Conservation (phyloP, 2,329 filamentous ascomycete species). For the Aulographum hederae region DNA sequence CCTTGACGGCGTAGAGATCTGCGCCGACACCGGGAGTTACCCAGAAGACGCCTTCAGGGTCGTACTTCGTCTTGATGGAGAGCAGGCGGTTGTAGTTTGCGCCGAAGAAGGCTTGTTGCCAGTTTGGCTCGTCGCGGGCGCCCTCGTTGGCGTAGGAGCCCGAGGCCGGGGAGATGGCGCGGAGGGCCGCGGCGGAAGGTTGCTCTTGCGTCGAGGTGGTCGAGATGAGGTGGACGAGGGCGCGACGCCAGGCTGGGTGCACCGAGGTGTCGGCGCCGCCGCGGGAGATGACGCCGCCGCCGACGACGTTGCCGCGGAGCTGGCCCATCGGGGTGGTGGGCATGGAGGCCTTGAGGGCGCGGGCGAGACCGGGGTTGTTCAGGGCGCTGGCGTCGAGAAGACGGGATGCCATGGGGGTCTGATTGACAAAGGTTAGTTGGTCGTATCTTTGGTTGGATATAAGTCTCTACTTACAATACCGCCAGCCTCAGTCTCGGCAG, state of each 20-base stretch:
- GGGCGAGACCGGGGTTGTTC: conserved; percentile 1
- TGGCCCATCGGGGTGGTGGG: neutral
- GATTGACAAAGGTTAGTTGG: no score
- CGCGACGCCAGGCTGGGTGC: conserved; percentile 2
- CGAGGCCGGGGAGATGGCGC: neutral
- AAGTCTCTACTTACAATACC: neutral
- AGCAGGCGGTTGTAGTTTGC: conserved; percentile 4
- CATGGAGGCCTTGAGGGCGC: conserved; percentile 1
- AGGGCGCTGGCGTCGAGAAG: conserved; percentile 1
- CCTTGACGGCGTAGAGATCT: conserved; percentile 1
- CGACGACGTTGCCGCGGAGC: conserved; percentile 3
- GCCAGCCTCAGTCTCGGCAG: neutral
- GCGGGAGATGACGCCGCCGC: conserved; percentile 1
- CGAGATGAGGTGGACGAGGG: conserved; percentile 3
- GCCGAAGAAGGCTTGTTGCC: conserved; percentile 4
- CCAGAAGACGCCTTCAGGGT: conserved; percentile 5
- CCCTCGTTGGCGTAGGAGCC: conserved; percentile 4
- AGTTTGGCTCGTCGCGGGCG: neutral
- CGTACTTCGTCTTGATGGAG: conserved; percentile 5
- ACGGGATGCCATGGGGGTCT: neutral
- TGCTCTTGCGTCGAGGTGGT: neutral
- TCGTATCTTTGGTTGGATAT: no score
- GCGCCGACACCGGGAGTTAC: conserved; percentile 4
- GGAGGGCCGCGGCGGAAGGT: neutral
- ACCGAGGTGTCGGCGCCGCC: conserved; percentile 1